Conservation (phyloP, 148 eudicot genomes). For the Talinum fruticosum region DNA sequence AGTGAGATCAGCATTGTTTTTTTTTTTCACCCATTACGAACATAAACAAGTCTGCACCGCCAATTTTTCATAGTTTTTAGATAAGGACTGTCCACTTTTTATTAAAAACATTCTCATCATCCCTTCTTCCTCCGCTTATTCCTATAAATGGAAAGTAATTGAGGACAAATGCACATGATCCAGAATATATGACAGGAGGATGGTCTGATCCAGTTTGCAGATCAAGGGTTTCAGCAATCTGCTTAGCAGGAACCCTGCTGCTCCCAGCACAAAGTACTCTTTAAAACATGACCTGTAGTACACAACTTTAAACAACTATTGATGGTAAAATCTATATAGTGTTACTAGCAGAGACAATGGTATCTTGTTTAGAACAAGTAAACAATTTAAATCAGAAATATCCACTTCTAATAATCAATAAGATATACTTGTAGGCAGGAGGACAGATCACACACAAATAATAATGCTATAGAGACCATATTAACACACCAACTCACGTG, state of each 20-base stretch:
- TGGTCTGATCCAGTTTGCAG: not conserved
- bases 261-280: not conserved
- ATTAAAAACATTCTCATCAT: not conserved
- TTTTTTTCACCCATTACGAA: not conserved
- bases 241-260: not conserved
- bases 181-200: not conserved
- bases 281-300: not conserved
- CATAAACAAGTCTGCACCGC: too few relatives aligned
- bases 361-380: not conserved
- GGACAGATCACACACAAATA: not conserved
- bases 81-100: not conserved
- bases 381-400: not conserved
- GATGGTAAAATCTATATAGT: not conserved
- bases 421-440: not conserved
- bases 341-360: not conserved
- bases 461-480: constrained; percentile 24
- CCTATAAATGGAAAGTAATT: not conserved
- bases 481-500: constrained; percentile 98
- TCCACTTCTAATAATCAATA: not conserved
- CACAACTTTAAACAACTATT: not conserved
- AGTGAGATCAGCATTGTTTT: too few relatives aligned
- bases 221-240: not conserved
- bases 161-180: not conserved
- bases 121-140: not conserved
- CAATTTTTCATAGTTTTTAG: not conserved